These are phyloP conservation scores for Pseudocercospora musae DNA, from an alignment of 2,329 filamentous ascomycete species.

Conservation along the genomic window DNA sequence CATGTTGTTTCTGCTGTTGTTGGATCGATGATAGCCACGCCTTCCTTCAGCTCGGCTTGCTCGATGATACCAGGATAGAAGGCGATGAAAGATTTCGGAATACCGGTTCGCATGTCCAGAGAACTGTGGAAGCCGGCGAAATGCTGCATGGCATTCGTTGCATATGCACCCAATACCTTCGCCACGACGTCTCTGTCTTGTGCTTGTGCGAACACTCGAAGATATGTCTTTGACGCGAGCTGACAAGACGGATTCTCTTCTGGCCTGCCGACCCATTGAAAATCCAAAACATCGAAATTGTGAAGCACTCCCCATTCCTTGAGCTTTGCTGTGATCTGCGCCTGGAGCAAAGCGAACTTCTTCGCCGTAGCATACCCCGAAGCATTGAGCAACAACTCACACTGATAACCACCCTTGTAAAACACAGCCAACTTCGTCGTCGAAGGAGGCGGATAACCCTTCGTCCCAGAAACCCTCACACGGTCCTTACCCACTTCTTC, in stretches of 20 bases:
- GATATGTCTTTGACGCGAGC: slow-evolving; percentile 41
- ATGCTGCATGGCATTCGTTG: slow-evolving; percentile 28
- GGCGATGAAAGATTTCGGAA: slow-evolving; percentile 26
- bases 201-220: slow-evolving; percentile 40
- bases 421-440: slow-evolving; percentile 51
- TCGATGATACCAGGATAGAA: slow-evolving; percentile 27
- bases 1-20: slow-evolving; percentile 10
- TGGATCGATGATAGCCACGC: slow-evolving; percentile 24
- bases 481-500: slow-evolving; percentile 49
- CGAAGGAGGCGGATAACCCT: slow-evolving; percentile 45
- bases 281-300: slow-evolving; percentile 28
- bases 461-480: slow-evolving; percentile 47
- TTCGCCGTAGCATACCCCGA: slow-evolving; percentile 44
- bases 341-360: slow-evolving; percentile 45
- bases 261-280: slow-evolving; percentile 31
- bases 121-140: slow-evolving; percentile 28
- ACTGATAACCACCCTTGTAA: slow-evolving; percentile 44
- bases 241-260: slow-evolving; percentile 39
- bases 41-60: slow-evolving; percentile 25
- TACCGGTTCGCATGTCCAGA: slow-evolving; percentile 25
- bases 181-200: slow-evolving; percentile 22
- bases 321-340: slow-evolving; percentile 41
- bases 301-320: slow-evolving; percentile 26
- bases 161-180: slow-evolving; percentile 22
- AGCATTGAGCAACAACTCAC: slow-evolving; percentile 43